Evolutionary conservation across 805 yeast genomes (phyloP).

Genomic region (Blastobotrys attinorum): DNA sequence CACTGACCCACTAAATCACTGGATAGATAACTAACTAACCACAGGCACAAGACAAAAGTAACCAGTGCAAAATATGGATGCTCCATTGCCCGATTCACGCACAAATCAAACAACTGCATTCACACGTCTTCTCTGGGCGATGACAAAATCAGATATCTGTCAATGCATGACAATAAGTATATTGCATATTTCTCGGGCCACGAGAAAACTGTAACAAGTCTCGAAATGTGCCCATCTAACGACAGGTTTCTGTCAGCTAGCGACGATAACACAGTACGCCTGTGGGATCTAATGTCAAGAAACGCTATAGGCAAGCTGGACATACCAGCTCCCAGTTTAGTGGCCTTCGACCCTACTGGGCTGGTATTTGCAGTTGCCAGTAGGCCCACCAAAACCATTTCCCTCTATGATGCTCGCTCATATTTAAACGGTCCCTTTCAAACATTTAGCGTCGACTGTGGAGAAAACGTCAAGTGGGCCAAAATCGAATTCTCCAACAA

Average conservation of each 20-base stretch:
- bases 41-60: constrained; percentile 46
- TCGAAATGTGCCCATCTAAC: constrained; percentile 65
- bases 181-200: constrained; percentile 86
- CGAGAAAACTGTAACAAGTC: constrained; percentile 58
- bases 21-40: too few species aligned
- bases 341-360: constrained; percentile 81
- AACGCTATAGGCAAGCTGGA: constrained; percentile 56
- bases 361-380: constrained; percentile 66
- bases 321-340: constrained; percentile 44
- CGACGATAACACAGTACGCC: constrained; percentile 66
- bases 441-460: constrained; percentile 34
- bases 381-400: constrained; percentile 36
- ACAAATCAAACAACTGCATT: constrained; percentile 59
- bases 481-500: constrained; percentile 74
- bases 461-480: constrained; percentile 39
- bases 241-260: constrained; percentile 63
- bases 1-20: too few species aligned
- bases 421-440: constrained; percentile 53
- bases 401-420: constrained; percentile 54
- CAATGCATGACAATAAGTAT: constrained; percentile 69
- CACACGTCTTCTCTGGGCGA: constrained; percentile 81
- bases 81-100: constrained; percentile 78
- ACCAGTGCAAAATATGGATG: constrained; percentile 89
- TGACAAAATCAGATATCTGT: constrained; percentile 56
- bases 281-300: constrained; percentile 78